Conservation (phyloP, 805 yeast species). For the Starmerella riodocensis region DNA sequence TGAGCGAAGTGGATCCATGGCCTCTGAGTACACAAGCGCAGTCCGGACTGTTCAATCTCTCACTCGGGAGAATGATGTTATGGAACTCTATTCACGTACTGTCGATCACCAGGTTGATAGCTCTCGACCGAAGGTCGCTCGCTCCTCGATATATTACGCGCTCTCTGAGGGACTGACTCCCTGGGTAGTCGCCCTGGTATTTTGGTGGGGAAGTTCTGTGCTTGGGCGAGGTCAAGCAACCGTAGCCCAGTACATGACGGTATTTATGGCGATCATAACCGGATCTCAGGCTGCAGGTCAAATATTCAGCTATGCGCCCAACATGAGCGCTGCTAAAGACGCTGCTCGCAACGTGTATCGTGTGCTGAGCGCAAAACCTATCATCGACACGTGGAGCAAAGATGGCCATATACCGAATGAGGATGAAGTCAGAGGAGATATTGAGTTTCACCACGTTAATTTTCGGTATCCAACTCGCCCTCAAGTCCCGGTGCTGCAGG, state of each 20-base stretch:
- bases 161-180: not conserved
- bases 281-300: slow-evolving; percentile 7
- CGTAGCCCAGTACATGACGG: not conserved
- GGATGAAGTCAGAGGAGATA: slow-evolving; percentile 34
- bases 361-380: slow-evolving; percentile 26
- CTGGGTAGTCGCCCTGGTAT: not conserved
- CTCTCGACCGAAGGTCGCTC: not conserved
- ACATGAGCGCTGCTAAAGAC: slow-evolving; percentile 31
- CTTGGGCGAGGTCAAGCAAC: not conserved
- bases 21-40: not conserved
- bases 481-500: slow-evolving; percentile 36
- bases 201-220: slow-evolving; percentile 1
- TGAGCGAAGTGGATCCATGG: slow-evolving; percentile 1
- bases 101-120: not conserved
- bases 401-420: slow-evolving; percentile 26
- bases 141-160: not conserved
- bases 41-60: not conserved
- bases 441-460: slow-evolving; percentile 42
- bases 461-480: slow-evolving; percentile 58
- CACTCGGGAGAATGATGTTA: not conserved
- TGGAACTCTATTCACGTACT: not conserved
- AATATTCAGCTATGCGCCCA: slow-evolving; percentile 32
- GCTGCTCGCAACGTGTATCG: slow-evolving; percentile 28
- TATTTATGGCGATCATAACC: not conserved
- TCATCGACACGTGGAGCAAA: slow-evolving; percentile 25